Conservation (phyloP, 176 grass and related monocot genomes). For the Themeda triandra region DNA sequence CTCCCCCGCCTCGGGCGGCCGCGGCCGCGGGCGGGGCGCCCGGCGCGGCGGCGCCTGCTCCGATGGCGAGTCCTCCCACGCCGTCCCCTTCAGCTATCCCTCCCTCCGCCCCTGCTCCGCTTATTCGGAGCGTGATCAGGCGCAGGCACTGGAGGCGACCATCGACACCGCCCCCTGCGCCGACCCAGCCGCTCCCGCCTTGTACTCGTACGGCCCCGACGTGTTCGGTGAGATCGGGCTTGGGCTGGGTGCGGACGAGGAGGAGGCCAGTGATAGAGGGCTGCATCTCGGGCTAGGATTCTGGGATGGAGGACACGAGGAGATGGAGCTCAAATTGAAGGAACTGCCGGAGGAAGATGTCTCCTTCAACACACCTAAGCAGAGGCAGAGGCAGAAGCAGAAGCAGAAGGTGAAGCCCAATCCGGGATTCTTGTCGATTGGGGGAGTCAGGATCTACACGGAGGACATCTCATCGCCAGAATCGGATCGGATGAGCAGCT, state of each 20-base stretch:
- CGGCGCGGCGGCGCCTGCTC: not conserved
- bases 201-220: constrained; percentile 49
- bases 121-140: not conserved
- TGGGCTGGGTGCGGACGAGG: constrained; percentile 36
- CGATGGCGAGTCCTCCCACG: not conserved
- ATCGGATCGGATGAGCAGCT: constrained; percentile 43
- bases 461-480: constrained; percentile 72
- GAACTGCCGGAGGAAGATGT: constrained; percentile 19
- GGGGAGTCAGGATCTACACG: constrained; percentile 72
- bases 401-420: constrained; percentile 29
- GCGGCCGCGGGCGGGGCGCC: not conserved
- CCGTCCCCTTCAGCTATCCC: constrained; percentile 38
- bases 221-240: constrained; percentile 32
- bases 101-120: not conserved
- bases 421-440: constrained; percentile 66
- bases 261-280: constrained; percentile 15
- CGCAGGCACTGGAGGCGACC: constrained; percentile 14
- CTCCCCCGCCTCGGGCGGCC: constrained; percentile 13
- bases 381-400: too few relatives aligned
- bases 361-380: constrained; percentile 39
- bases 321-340: constrained; percentile 22
- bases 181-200: constrained; percentile 15
- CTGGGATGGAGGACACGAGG: constrained; percentile 16
- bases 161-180: constrained; percentile 40
- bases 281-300: constrained; percentile 59